Conservation (phyloP, 1,139 yeast species). For the Debaryomyces sp. region DNA sequence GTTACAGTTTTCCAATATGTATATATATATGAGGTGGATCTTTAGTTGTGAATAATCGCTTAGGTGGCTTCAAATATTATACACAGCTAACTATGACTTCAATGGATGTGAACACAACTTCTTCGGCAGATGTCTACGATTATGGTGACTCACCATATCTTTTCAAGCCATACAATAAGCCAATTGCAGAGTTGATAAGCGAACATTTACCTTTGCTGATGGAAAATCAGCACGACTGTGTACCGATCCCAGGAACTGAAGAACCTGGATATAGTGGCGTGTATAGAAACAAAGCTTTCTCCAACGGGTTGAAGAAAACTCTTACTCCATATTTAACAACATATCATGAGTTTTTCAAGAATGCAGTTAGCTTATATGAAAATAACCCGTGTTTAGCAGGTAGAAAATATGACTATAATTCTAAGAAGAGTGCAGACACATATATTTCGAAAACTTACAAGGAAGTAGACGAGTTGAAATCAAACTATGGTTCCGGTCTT, state of each 20-base stretch:
- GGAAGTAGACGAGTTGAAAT: conserved; percentile 18
- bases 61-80: not conserved
- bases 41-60: too few relatives aligned
- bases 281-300: conserved; percentile 33
- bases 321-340: conserved; percentile 31
- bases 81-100: not conserved
- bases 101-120: conserved; percentile 10
- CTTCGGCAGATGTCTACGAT: conserved; percentile 9
- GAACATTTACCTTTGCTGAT: conserved; percentile 29
- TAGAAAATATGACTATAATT: conserved; percentile 33
- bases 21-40: not conserved
- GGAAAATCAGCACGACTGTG: conserved; percentile 17
- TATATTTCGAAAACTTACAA: conserved; percentile 20
- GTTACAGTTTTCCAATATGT: not conserved
- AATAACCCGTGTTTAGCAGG: conserved; percentile 33
- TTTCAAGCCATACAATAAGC: conserved; percentile 19
- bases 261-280: conserved; percentile 33
- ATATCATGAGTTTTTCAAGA: conserved; percentile 27
- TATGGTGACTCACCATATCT: conserved; percentile 21
- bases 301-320: conserved; percentile 25
- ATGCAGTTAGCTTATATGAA: conserved; percentile 20
- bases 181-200: conserved; percentile 11
- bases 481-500: conserved; percentile 36
- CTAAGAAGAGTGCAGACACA: conserved; percentile 19
- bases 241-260: conserved; percentile 35